Evolutionary conservation across 2,329 filamentous ascomycete genomes (phyloP).

Genomic region (Neofusicoccum laricinum): DNA sequence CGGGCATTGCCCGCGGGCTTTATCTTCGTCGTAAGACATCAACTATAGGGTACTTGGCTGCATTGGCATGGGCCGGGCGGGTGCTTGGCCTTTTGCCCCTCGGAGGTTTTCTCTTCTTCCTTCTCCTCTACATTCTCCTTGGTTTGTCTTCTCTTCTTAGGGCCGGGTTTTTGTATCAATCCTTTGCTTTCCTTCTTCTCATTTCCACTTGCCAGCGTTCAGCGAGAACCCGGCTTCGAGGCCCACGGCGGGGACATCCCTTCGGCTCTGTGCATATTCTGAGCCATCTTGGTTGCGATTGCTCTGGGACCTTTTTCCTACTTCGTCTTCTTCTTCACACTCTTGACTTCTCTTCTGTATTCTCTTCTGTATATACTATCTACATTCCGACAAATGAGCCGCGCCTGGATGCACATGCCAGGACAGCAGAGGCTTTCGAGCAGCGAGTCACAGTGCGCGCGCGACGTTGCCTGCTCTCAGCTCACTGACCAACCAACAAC

Average conservation of each 20-base stretch:
- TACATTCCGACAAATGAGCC: neutral
- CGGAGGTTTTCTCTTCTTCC: neutral
- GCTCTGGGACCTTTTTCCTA: neutral
- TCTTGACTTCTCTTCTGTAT: neutral
- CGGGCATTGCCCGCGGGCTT: neutral
- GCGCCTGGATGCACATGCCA: neutral
- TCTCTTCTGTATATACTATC: neutral
- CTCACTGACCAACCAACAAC: no score
- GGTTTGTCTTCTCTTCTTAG: neutral
- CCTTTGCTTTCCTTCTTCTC: neutral
- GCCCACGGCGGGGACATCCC: neutral
- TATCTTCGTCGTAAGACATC: neutral
- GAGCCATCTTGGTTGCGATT: neutral
- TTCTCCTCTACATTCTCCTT: neutral
- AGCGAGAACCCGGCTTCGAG: neutral
- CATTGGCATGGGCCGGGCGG: neutral
- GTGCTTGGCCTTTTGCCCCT: neutral
- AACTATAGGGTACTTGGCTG: neutral
- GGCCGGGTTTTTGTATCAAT: slow-evolving; percentile 1
- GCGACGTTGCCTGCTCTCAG: neutral
- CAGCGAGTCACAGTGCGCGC: neutral
- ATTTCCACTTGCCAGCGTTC: slow-evolving; percentile 3
- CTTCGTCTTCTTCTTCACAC: neutral
- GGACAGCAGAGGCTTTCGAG: slow-evolving; percentile 1
- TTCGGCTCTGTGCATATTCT: slow-evolving; percentile 2